Evolutionary conservation across 352 stramenopile species (phyloP).

Genomic region (Elongisporangium anandrum): DNA sequence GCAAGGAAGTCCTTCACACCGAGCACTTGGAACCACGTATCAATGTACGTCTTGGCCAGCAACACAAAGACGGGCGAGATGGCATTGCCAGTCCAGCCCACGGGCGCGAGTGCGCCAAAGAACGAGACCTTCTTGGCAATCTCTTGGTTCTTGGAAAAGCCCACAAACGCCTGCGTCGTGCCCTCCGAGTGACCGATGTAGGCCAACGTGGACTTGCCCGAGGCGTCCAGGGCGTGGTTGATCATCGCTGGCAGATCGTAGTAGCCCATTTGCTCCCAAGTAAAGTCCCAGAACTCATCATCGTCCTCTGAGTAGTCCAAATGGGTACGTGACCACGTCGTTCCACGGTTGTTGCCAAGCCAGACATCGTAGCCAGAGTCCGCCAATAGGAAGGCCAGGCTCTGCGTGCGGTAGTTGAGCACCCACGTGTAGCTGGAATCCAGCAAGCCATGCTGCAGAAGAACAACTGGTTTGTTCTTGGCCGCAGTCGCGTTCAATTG

Average conservation of each 20-base stretch:
- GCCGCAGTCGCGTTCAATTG: slow-evolving; percentile 11
- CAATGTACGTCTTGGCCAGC: slow-evolving; percentile 30
- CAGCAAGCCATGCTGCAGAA: slow-evolving; percentile 46
- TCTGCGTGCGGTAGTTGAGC: slow-evolving; percentile 44
- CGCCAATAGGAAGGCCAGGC: slow-evolving; percentile 39
- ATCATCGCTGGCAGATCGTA: slow-evolving; percentile 46
- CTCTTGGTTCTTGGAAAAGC: slow-evolving; percentile 44
- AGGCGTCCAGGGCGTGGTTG: slow-evolving; percentile 25
- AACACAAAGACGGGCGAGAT: slow-evolving; percentile 22
- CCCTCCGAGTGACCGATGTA: slow-evolving; percentile 50
- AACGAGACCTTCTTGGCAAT: slow-evolving; percentile 44
- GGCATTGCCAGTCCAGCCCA: slow-evolving; percentile 25
- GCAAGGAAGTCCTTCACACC: slow-evolving; percentile 34
- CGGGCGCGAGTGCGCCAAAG: slow-evolving; percentile 41
- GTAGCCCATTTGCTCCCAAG: slow-evolving; percentile 46
- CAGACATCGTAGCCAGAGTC: slow-evolving; percentile 57
- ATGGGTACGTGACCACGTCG: slow-evolving; percentile 41
- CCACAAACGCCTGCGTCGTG: slow-evolving; percentile 44
- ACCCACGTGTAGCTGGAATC: slow-evolving; percentile 53
- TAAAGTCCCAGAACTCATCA: slow-evolving; percentile 47
- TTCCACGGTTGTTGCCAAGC: slow-evolving; percentile 58
- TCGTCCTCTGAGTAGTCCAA: slow-evolving; percentile 27
- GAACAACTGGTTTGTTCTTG: slow-evolving; percentile 34
- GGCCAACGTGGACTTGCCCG: slow-evolving; percentile 22
- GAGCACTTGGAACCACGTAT: slow-evolving; percentile 28